A percentile compares a stretch with the other conserved stretches of the same genome.
Evolutionary conservation across 1,284 basidiomycete species (phyloP).

Genomic region (Ceratobasidium sp.): DNA sequence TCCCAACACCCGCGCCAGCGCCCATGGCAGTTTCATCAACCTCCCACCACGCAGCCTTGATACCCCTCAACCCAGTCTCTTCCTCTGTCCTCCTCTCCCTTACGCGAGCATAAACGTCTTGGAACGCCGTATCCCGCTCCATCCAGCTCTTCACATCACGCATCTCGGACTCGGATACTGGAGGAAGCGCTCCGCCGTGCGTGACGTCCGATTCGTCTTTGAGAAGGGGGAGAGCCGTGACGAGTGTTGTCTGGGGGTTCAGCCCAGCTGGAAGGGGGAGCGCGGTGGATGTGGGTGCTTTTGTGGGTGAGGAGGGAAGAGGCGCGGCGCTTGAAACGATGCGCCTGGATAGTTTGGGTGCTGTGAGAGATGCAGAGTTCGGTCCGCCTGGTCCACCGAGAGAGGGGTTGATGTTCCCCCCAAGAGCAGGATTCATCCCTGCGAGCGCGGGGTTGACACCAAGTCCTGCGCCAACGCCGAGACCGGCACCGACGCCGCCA

Average conservation of each 20-base stretch:
- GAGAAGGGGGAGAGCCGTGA: constrained; percentile 66
- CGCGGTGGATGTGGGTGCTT: constrained; percentile 54
- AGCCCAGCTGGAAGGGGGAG: constrained; percentile 57
- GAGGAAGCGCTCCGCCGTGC: constrained; percentile 63
- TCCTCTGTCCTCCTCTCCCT: constrained; percentile 51
- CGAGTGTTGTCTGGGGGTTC: constrained; percentile 70
- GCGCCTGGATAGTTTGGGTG: constrained; percentile 45
- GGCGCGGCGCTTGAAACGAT: constrained; percentile 48
- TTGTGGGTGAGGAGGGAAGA: constrained; percentile 51
- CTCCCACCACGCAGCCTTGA: constrained; percentile 53
- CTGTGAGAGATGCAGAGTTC: constrained; percentile 10
- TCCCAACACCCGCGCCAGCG: constrained; percentile 47
- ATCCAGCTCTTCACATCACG: constrained; percentile 64
- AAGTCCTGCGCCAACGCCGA: background rate
- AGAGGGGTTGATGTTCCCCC: constrained; percentile 28
- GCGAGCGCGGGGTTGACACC: constrained; percentile 22
- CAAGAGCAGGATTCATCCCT: constrained; percentile 12
- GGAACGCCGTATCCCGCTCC: constrained; percentile 62
- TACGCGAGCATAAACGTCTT: constrained; percentile 53
- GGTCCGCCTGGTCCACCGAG: constrained; percentile 21
- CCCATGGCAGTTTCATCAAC: constrained; percentile 46
- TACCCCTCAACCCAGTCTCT: constrained; percentile 52
- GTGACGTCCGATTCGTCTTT: constrained; percentile 61
- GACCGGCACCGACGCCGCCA: background rate
- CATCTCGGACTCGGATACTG: constrained; percentile 63